These are phyloP conservation scores for Trypanosoma congolense DNA, from an alignment of 208 protist species.

Conservation along the genomic window DNA sequence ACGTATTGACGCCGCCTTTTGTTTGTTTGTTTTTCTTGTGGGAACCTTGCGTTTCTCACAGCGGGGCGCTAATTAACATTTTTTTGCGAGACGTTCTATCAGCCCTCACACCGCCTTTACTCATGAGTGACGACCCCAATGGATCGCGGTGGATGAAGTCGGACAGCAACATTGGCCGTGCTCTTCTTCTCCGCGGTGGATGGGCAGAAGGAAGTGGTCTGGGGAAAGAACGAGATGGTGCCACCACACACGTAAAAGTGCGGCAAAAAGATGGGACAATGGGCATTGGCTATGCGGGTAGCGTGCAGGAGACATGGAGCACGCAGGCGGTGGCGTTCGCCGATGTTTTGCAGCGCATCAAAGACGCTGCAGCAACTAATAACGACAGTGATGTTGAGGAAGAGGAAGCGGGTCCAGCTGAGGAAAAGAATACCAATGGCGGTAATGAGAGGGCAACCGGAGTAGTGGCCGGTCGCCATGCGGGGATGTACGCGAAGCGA, in stretches of 20 bases:
- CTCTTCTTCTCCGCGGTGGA: conserved; percentile 86
- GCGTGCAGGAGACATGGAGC: conserved; percentile 80
- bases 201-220: conserved; percentile 89
- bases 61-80: no score
- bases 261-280: conserved; percentile 80
- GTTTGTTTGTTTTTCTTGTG: no score
- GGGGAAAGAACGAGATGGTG: conserved; percentile 81
- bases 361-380: conserved; percentile 18
- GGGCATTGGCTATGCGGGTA: conserved; percentile 82
- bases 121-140: conserved; percentile 82
- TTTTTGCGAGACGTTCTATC: background rate
- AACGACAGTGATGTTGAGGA: conserved; percentile 17
- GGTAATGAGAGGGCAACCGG: conserved; percentile 2
- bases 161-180: conserved; percentile 77
- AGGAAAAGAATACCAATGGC: background rate
- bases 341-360: conserved; percentile 78
- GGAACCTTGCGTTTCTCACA: no score
- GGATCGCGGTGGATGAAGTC: conserved; percentile 76
- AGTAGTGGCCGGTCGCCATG: conserved; percentile 50
- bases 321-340: conserved; percentile 85
- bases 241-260: conserved; percentile 82
- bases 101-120: background rate
- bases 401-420: conserved; percentile 5
- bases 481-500: conserved; percentile 82
- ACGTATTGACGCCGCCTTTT: no score